phyloP scores from a whole-genome alignment of 1,139 yeast genomes.

The Diutina catenulata region DNA sequence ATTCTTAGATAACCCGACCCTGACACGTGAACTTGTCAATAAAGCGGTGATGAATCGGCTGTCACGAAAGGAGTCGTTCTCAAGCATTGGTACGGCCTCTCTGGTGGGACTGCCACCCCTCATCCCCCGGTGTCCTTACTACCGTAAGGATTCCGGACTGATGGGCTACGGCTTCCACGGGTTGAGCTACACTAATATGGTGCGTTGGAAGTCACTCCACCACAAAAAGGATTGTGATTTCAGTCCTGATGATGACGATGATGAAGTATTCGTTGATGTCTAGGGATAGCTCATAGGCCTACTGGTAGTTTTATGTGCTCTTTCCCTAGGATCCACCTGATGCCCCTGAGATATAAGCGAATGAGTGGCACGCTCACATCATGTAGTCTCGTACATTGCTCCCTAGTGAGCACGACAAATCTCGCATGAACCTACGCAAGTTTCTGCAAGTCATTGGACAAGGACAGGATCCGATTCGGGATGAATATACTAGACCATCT shows the following conservation, averaged over 20 bases:
- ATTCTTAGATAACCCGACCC: not conserved
- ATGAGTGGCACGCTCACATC: too few relatives aligned
- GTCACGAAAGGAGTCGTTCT: not conserved
- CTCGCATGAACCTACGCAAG: too few relatives aligned
- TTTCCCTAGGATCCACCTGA: too few relatives aligned
- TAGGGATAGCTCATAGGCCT: too few relatives aligned
- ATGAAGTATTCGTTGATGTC: not conserved
- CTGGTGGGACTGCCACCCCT: not conserved
- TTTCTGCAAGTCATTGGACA: too few relatives aligned
- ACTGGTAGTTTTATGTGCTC: too few relatives aligned
- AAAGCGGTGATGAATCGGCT: not conserved
- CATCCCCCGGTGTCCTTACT: not conserved
- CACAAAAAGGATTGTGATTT: not conserved
- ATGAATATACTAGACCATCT: too few relatives aligned
- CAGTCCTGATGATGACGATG: not conserved
- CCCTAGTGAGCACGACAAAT: too few relatives aligned
- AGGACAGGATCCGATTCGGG: too few relatives aligned
- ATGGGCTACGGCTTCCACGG: conserved; percentile 3
- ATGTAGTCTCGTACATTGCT: too few relatives aligned
- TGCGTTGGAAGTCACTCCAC: not conserved
- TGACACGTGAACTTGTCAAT: not conserved
- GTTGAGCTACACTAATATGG: not conserved
- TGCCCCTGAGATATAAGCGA: too few relatives aligned
- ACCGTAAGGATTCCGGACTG: not conserved
- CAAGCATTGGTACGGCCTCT: too few relatives aligned